A percentile compares a stretch with the other conserved stretches of the same genome.
Evolutionary conservation across 2,329 filamentous ascomycete species (phyloP).

Genomic region (Botrytis hyacinthi): DNA sequence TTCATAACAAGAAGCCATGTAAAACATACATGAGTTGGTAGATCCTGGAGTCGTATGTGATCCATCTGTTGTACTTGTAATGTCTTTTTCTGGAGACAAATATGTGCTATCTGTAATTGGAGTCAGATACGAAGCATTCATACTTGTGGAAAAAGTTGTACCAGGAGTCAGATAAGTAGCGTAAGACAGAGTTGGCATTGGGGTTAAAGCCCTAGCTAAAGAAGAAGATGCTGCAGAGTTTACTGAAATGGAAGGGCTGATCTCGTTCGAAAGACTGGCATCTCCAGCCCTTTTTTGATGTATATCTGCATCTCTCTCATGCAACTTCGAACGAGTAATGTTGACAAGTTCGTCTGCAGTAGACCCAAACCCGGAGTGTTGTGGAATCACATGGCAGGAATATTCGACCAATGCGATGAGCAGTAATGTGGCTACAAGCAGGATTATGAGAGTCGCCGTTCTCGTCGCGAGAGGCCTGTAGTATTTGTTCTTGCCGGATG

Average conservation of each 20-base stretch:
- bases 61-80: background rate
- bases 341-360: background rate
- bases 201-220: background rate
- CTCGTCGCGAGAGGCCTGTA: background rate
- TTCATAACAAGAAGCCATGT: too few relatives aligned
- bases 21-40: background rate
- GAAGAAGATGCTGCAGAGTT: background rate
- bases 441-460: background rate
- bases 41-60: background rate
- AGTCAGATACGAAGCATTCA: background rate
- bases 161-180: background rate
- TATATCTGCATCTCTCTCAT: background rate
- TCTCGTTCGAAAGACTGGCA: background rate
- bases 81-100: background rate
- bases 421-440: background rate
- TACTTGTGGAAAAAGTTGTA: background rate
- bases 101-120: background rate
- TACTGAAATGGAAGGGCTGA: too few relatives aligned
- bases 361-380: background rate
- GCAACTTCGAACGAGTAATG: background rate
- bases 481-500: background rate
- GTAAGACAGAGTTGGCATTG: background rate
- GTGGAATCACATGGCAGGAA: slow-evolving; percentile 5
- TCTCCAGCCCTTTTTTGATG: background rate
- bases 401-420: slow-evolving; percentile 4